These are phyloP conservation scores for Striga hermonthica DNA, from an alignment of 305 asterid species.

Conservation along the genomic window DNA sequence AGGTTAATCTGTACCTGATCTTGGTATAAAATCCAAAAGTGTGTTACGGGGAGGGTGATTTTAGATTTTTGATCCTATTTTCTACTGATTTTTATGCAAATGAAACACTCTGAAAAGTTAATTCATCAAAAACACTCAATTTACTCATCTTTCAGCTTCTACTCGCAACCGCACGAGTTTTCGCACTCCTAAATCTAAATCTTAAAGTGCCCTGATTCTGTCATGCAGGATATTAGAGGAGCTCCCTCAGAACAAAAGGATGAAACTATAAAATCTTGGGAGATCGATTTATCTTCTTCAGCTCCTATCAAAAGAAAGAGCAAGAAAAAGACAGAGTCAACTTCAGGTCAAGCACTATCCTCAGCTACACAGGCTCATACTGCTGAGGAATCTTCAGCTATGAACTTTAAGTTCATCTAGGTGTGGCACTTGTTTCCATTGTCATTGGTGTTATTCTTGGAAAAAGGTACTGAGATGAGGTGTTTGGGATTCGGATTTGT, in stretches of 20 bases:
- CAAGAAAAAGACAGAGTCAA: slow-evolving; percentile 61
- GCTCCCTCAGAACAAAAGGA: slow-evolving; percentile 42
- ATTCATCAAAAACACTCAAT: neutral
- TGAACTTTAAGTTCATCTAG: slow-evolving; percentile 56
- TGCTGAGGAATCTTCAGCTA: slow-evolving; percentile 41
- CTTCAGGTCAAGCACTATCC: slow-evolving; percentile 42
- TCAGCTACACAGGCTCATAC: slow-evolving; percentile 45
- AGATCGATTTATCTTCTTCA: slow-evolving; percentile 41
- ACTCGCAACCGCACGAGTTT: neutral
- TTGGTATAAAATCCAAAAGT: too few relatives aligned
- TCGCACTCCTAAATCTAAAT: neutral
- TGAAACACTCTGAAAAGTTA: neutral
- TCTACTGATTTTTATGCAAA: neutral
- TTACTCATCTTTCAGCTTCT: neutral
- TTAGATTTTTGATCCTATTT: too few relatives aligned
- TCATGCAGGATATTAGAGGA: slow-evolving; percentile 48
- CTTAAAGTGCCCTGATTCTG: slow-evolving; percentile 16
- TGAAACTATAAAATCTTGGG: slow-evolving; percentile 54
- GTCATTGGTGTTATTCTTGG: slow-evolving; percentile 77
- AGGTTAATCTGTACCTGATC: neutral
- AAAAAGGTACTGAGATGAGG: slow-evolving; percentile 55
- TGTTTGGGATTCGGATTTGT: slow-evolving; percentile 10
- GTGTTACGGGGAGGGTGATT: too few relatives aligned
- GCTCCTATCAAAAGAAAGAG: slow-evolving; percentile 68
- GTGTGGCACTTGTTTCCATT: slow-evolving; percentile 78